phyloP scores from a whole-genome alignment of 2,329 filamentous ascomycete species.

The Botrytis paeoniae region DNA sequence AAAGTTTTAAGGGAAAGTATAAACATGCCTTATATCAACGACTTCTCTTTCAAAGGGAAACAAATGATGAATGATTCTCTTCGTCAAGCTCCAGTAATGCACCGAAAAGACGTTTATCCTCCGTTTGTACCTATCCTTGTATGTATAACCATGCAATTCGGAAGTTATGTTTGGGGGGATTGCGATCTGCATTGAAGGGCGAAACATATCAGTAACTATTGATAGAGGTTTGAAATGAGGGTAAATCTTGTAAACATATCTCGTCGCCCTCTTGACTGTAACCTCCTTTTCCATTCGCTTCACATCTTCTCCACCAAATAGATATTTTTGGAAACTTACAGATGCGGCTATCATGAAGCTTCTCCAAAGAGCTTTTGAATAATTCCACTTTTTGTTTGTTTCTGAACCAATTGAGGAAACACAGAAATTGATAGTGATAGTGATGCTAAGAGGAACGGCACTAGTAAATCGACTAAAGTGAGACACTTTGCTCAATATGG shows the following conservation, averaged over 20 bases:
- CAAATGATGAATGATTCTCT: neutral
- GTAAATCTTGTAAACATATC: neutral
- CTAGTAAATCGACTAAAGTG: neutral
- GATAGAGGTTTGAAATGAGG: constrained; percentile 2
- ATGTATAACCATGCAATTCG: constrained; percentile 10
- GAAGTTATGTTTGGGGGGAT: constrained; percentile 12
- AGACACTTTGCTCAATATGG: neutral
- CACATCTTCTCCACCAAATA: neutral
- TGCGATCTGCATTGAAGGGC: constrained; percentile 3
- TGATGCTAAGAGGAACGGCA: neutral
- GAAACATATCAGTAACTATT: constrained; percentile 9
- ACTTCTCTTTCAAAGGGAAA: neutral
- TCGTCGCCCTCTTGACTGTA: neutral
- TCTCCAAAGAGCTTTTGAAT: neutral
- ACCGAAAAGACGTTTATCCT: neutral
- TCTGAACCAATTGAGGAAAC: neutral
- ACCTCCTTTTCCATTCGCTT: constrained; percentile 5
- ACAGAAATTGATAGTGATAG: neutral
- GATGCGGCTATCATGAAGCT: neutral
- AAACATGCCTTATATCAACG: neutral
- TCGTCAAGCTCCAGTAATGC: neutral
- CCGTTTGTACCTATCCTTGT: constrained; percentile 5
- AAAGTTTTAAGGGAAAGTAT: neutral
- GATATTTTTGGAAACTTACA: neutral
- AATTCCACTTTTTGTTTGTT: constrained; percentile 3